Evolutionary conservation across 805 yeast species (phyloP).

Genomic region (Isabelozyma rhagii): DNA sequence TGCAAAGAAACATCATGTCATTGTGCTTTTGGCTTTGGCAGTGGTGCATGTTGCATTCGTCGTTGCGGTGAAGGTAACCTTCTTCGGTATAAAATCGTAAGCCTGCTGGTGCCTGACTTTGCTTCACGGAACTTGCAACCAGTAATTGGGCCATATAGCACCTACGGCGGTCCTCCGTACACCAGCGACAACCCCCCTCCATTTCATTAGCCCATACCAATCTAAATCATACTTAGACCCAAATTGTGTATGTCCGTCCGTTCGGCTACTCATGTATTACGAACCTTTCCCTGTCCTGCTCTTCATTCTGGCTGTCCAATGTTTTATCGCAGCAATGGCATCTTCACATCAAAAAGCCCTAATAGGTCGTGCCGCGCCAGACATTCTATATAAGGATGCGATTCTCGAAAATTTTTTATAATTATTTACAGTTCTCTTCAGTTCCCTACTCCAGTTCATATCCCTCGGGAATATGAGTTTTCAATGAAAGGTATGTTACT

Average conservation of each 20-base stretch:
- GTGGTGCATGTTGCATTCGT: conserved; percentile 57
- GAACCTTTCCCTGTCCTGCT: no score
- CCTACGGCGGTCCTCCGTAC: no score
- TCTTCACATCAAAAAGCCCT: background rate
- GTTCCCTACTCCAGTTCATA: background rate
- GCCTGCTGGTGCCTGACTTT: background rate
- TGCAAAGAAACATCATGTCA: conserved; percentile 28
- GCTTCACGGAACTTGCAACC: background rate
- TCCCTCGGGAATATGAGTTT: background rate
- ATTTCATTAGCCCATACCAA: no score
- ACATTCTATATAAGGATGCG: background rate
- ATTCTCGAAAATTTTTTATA: background rate
- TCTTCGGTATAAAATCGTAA: conserved; percentile 43
- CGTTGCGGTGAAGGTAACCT: conserved; percentile 60
- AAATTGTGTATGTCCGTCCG: no score
- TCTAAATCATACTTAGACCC: no score
- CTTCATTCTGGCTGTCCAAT: no score
- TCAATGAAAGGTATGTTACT: background rate
- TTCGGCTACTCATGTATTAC: no score
- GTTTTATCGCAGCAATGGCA: no score
- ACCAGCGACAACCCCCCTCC: no score
- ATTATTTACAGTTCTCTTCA: background rate
- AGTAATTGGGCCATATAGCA: no score
- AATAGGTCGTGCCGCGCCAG: background rate
- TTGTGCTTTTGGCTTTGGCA: conserved; percentile 40